These are phyloP conservation scores for Botryotinia narcissicola DNA, from an alignment of 2,329 filamentous ascomycete species.

Conservation along the genomic window DNA sequence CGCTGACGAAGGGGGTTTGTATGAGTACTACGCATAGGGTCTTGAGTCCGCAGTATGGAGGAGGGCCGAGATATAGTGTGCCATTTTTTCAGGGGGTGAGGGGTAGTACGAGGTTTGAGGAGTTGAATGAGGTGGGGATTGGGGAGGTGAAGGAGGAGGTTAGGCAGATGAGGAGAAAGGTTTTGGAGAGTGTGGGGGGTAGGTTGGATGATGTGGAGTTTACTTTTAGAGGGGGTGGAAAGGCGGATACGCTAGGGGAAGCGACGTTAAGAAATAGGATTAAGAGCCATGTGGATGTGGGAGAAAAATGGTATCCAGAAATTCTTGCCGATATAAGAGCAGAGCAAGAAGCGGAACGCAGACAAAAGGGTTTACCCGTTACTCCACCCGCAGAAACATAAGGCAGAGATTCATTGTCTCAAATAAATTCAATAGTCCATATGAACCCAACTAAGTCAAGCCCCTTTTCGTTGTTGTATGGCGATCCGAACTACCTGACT, in stretches of 20 bases:
- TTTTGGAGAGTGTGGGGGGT: slow-evolving; percentile 55
- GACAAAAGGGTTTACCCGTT: slow-evolving; percentile 23
- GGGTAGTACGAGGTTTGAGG: slow-evolving; percentile 73
- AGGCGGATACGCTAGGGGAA: slow-evolving; percentile 67
- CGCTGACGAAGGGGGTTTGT: slow-evolving; percentile 79
- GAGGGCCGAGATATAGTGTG: slow-evolving; percentile 72
- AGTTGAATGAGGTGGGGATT: slow-evolving; percentile 48
- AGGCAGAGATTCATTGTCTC: background rate
- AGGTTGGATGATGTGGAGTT: slow-evolving; percentile 78
- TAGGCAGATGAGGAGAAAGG: slow-evolving; percentile 56
- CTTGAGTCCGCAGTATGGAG: slow-evolving; percentile 66
- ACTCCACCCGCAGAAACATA: slow-evolving; percentile 15
- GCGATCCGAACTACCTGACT: background rate
- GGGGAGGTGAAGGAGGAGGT: slow-evolving; percentile 58
- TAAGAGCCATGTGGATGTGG: slow-evolving; percentile 85
- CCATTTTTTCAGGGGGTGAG: slow-evolving; percentile 88
- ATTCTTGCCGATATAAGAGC: slow-evolving; percentile 52
- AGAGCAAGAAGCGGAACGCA: slow-evolving; percentile 50
- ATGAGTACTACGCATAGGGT: slow-evolving; percentile 81
- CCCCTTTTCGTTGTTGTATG: background rate
- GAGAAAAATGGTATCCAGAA: slow-evolving; percentile 75
- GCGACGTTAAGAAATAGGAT: slow-evolving; percentile 80
- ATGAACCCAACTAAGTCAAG: background rate
- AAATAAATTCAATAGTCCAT: background rate
- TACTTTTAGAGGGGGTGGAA: slow-evolving; percentile 70